These are phyloP conservation scores for Trichoderma sp. DNA, from an alignment of 2,329 filamentous ascomycete species.

Conservation along the genomic window DNA sequence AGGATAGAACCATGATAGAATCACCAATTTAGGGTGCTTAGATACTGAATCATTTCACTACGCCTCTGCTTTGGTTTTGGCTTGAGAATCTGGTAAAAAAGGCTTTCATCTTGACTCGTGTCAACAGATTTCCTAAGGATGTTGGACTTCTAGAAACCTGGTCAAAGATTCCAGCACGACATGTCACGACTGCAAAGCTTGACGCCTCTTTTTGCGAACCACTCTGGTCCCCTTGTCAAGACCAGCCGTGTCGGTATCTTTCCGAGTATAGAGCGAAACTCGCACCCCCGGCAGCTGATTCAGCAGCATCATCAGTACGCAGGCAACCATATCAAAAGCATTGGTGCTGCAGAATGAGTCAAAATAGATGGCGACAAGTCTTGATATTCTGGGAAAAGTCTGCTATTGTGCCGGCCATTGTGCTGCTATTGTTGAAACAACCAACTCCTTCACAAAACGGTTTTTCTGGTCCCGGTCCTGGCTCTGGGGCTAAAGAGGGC, in stretches of 20 bases:
- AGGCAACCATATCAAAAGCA: too few species aligned
- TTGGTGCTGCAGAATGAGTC: too few species aligned
- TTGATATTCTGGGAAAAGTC: too few species aligned
- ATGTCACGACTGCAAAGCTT: not conserved
- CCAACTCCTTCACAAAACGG: not conserved
- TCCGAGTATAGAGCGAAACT: not conserved
- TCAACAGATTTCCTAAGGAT: not conserved
- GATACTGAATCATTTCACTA: not conserved
- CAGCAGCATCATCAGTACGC: too few species aligned
- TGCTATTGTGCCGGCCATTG: not conserved
- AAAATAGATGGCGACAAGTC: too few species aligned
- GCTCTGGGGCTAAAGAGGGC: not conserved
- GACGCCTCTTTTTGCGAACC: not conserved
- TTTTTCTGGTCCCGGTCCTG: not conserved
- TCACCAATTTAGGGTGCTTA: not conserved
- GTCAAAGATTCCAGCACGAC: not conserved
- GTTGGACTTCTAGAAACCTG: not conserved
- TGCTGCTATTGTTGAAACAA: not conserved
- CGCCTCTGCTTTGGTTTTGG: too few species aligned
- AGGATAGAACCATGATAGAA: not conserved
- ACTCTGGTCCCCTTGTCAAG: not conserved
- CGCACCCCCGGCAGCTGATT: not conserved
- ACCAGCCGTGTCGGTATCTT: not conserved
- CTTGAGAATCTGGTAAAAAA: not conserved
- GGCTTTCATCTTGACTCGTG: too few species aligned